These are phyloP conservation scores for Chlorella sp. DNA, from an alignment of 139 green algal genomes.

Conservation along the genomic window DNA sequence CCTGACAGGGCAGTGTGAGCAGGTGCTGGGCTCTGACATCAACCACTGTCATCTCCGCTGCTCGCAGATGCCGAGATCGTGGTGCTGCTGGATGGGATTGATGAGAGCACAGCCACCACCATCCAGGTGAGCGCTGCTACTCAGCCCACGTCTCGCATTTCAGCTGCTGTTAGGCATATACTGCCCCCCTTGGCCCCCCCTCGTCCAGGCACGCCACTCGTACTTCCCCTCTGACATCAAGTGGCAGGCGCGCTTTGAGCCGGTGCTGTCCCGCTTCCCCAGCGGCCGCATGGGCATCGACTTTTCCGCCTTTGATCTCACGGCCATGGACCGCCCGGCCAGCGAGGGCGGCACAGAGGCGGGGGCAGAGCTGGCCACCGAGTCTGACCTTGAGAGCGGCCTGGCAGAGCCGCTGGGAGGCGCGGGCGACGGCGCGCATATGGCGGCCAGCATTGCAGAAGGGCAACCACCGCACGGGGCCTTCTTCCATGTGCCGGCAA, in stretches of 20 bases:
- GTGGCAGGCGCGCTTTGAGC: slow-evolving; percentile 31
- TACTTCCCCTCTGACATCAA: slow-evolving; percentile 42
- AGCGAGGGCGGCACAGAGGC: too few species aligned
- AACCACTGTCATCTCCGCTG: neutral
- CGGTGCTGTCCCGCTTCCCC: neutral
- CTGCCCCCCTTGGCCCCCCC: neutral
- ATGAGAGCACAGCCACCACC: slow-evolving; percentile 36
- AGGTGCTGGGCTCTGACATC: neutral
- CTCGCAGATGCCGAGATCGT: slow-evolving; percentile 40
- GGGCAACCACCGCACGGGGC: too few species aligned
- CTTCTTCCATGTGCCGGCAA: too few species aligned
- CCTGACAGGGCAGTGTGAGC: neutral
- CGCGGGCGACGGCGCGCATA: too few species aligned
- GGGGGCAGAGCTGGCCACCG: too few species aligned
- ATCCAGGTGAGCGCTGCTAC: slow-evolving; percentile 25
- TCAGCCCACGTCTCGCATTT: neutral
- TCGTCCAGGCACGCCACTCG: slow-evolving; percentile 34
- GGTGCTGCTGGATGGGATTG: slow-evolving; percentile 41
- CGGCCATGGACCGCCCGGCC: too few species aligned
- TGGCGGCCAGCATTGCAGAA: too few species aligned
- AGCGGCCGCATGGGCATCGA: slow-evolving; percentile 24
- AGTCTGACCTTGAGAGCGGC: too few species aligned
- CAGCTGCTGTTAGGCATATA: neutral
- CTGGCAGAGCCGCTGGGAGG: too few species aligned
- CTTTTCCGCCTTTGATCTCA: slow-evolving; percentile 26